Evolutionary conservation across 2,329 filamentous ascomycete species (phyloP).

Genomic region (Dothistroma pini): DNA sequence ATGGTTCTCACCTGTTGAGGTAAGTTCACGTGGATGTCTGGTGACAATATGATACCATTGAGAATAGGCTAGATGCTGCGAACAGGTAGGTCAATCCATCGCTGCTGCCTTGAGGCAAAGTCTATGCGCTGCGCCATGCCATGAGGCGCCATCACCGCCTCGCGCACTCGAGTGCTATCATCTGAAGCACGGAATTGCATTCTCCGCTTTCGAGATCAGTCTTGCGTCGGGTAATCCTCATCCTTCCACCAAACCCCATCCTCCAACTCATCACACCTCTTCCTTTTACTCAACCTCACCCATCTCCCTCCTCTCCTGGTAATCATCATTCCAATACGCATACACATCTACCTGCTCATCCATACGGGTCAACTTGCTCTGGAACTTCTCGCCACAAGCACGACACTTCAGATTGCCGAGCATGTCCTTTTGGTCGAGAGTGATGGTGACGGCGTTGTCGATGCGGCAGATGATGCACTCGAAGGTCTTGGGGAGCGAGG

Average conservation of each 20-base stretch:
- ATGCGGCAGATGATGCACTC: neutral
- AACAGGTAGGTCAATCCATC: neutral
- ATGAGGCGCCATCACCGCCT: neutral
- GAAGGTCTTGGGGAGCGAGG: neutral
- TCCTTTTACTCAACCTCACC: neutral
- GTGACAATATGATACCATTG: neutral
- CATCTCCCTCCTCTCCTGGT: neutral
- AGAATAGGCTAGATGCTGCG: neutral
- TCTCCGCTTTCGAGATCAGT: neutral
- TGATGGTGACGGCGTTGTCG: neutral
- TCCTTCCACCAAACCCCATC: no score
- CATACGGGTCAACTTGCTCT: neutral
- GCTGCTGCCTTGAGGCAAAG: neutral
- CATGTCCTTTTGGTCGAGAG: neutral
- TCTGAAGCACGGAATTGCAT: neutral
- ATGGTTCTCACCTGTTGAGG: neutral
- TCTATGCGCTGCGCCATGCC: neutral
- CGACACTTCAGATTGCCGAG: neutral
- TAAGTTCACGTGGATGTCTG: neutral
- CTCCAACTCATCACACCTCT: neutral
- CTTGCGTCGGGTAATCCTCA: neutral
- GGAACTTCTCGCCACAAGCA: neutral
- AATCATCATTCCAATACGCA: neutral
- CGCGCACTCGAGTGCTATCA: neutral
- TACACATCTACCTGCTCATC: neutral